These are phyloP conservation scores for Globisporangium parvum DNA, from an alignment of 352 stramenopile species.

Conservation along the genomic window DNA sequence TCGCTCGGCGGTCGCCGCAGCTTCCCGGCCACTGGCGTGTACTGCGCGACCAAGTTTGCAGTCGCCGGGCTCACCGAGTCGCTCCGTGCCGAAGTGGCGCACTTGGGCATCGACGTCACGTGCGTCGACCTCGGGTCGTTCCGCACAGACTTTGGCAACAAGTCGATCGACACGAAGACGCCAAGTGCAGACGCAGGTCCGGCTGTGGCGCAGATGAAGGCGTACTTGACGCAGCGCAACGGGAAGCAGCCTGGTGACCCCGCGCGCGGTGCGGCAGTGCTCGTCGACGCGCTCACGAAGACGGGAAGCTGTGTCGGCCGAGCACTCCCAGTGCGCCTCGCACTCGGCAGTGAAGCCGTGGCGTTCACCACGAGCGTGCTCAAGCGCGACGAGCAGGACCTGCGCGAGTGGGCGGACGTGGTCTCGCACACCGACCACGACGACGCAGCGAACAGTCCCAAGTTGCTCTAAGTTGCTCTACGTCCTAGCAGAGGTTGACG, in stretches of 20 bases:
- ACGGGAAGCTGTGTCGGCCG: constrained; percentile 10
- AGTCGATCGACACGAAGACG: constrained; percentile 10
- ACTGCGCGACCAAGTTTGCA: constrained; percentile 23
- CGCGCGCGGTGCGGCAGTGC: constrained; percentile 8
- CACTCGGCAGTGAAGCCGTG: neutral
- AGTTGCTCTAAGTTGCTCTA: too few relatives aligned
- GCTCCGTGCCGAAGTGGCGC: constrained; percentile 18
- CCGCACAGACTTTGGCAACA: constrained; percentile 26
- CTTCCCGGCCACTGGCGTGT: constrained; percentile 15
- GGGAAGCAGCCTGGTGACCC: constrained; percentile 14
- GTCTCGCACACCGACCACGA: neutral
- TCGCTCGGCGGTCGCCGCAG: constrained; percentile 16
- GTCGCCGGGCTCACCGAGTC: constrained; percentile 21
- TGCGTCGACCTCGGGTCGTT: constrained; percentile 42
- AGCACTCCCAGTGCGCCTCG: constrained; percentile 6
- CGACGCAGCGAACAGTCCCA: too few relatives aligned
- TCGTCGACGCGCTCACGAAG: constrained; percentile 25
- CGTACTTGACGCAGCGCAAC: constrained; percentile 4
- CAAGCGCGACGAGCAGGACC: constrained; percentile 1
- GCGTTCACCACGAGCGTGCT: constrained; percentile 1
- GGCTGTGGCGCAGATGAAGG: constrained; percentile 17
- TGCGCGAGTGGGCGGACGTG: constrained; percentile 2
- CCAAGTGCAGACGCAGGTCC: constrained; percentile 18
- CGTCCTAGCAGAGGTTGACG: too few relatives aligned
- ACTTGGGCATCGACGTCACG: constrained; percentile 30